phyloP scores from a whole-genome alignment of 225 moss, liverwort and hornwort species.

The Anthoceros angustus region DNA sequence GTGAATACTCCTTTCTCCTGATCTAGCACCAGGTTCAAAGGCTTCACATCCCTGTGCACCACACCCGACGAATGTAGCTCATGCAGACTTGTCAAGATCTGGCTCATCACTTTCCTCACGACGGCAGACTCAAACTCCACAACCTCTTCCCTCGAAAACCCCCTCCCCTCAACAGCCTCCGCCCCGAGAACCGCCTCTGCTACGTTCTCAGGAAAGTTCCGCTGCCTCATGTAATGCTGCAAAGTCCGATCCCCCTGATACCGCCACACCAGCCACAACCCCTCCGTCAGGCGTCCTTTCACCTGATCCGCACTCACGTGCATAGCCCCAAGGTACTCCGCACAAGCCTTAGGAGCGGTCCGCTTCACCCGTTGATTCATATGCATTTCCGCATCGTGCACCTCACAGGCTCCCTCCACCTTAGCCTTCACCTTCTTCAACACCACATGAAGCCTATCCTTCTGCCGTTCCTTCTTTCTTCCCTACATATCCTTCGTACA shows the following conservation, averaged over 20 bases:
- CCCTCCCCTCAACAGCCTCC: slow-evolving; percentile 14
- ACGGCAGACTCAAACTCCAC: slow-evolving; percentile 25
- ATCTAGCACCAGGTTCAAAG: slow-evolving; percentile 61
- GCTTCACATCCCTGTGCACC: slow-evolving; percentile 92
- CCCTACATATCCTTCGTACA: slow-evolving; percentile 66
- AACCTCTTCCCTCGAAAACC: slow-evolving; percentile 17
- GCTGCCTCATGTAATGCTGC: slow-evolving; percentile 71
- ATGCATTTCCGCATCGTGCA: slow-evolving; percentile 71
- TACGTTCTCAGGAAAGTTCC: slow-evolving; percentile 63
- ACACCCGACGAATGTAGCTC: slow-evolving; percentile 86
- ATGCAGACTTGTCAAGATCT: slow-evolving; percentile 50
- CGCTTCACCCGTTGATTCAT: slow-evolving; percentile 91
- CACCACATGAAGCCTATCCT: slow-evolving; percentile 40
- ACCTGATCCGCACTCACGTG: slow-evolving; percentile 42
- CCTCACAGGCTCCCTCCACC: slow-evolving; percentile 43
- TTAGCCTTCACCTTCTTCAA: slow-evolving; percentile 64
- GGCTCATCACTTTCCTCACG: slow-evolving; percentile 50
- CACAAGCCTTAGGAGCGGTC: slow-evolving; percentile 65
- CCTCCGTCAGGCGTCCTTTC: slow-evolving; percentile 68
- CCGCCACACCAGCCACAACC: slow-evolving; percentile 82
- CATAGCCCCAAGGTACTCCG: slow-evolving; percentile 69
- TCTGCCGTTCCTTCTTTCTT: slow-evolving; percentile 40
- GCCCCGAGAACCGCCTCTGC: slow-evolving; percentile 42
- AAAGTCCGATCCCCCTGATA: slow-evolving; percentile 62
- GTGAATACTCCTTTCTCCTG: slow-evolving; percentile 66